Evolutionary conservation across 768 basidiomycete species (phyloP).

Genomic region (Trametes cinnabarina): DNA sequence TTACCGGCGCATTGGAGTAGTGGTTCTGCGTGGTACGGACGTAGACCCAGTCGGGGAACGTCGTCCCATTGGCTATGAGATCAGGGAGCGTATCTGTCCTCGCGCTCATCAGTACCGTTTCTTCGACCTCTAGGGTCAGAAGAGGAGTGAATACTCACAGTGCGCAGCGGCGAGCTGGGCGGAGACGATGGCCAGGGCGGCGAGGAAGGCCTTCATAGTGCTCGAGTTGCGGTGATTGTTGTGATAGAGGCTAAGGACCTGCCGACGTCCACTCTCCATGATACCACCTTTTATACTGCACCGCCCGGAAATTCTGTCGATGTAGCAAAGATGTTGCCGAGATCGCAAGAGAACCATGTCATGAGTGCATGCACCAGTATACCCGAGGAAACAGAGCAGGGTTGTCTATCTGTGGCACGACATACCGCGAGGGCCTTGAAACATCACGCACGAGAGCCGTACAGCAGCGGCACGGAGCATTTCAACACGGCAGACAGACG

Average conservation of each 20-base stretch:
- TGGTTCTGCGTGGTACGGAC: slow-evolving; percentile 31
- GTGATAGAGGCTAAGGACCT: neutral
- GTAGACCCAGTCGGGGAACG: slow-evolving; percentile 28
- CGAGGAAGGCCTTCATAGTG: slow-evolving; percentile 24
- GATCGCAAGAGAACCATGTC: neutral
- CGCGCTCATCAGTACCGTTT: neutral
- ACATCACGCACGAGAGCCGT: neutral
- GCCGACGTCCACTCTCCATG: neutral
- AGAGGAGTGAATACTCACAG: slow-evolving; percentile 5
- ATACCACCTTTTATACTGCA: neutral
- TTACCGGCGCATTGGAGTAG: slow-evolving; percentile 28
- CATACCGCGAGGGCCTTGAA: neutral
- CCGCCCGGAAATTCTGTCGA: neutral
- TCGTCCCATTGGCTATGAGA: slow-evolving; percentile 24
- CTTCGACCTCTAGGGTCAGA: no score
- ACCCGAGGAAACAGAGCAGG: neutral
- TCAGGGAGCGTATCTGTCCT: slow-evolving; percentile 30
- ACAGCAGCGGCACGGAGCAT: no score
- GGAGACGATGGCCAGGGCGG: slow-evolving; percentile 19
- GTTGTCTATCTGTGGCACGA: neutral
- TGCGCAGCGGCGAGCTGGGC: slow-evolving; percentile 23
- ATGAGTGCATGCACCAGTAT: neutral
- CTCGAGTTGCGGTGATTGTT: neutral
- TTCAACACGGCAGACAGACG: neutral
- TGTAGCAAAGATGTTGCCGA: no score